Conservation (phyloP, 1,284 basidiomycete genomes). For the Bondarzewia mesenterica region DNA sequence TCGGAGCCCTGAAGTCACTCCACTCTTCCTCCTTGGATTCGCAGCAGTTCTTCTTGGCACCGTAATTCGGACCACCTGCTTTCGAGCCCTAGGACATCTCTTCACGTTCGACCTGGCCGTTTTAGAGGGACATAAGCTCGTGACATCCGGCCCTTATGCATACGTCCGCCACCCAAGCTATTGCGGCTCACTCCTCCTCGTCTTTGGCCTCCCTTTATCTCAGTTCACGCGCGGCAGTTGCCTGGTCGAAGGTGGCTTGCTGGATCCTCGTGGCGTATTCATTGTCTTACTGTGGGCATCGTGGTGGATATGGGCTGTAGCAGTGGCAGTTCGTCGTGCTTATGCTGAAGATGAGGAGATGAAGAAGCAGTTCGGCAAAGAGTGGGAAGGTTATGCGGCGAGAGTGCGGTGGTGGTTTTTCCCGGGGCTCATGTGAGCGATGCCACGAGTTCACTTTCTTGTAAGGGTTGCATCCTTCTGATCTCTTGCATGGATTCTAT, state of each 20-base stretch:
- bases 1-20: conserved; percentile 24
- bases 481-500: too few relatives aligned
- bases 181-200: conserved; percentile 24
- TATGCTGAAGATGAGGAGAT: conserved; percentile 47
- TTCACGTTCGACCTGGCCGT: conserved; percentile 61
- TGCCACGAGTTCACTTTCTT: too few relatives aligned
- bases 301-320: conserved; percentile 47
- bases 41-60: conserved; percentile 38
- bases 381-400: conserved; percentile 46
- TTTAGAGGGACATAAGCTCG: conserved; percentile 44
- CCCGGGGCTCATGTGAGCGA: conserved; percentile 32
- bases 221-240: conserved; percentile 48
- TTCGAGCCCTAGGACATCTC: conserved; percentile 36
- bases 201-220: conserved; percentile 41
- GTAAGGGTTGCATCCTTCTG: too few relatives aligned
- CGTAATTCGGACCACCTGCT: conserved; percentile 29
- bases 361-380: conserved; percentile 35
- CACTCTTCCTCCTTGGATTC: conserved; percentile 42
- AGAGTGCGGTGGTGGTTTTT: conserved; percentile 48
- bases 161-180: conserved; percentile 35
- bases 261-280: conserved; percentile 21
- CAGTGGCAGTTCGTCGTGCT: conserved; percentile 41
- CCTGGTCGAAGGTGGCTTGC: conserved; percentile 40
- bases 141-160: conserved; percentile 45
- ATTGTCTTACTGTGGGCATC: conserved; percentile 31